Conservation (phyloP, 2,329 filamentous ascomycete genomes). For the Fusarium cicatricum region DNA sequence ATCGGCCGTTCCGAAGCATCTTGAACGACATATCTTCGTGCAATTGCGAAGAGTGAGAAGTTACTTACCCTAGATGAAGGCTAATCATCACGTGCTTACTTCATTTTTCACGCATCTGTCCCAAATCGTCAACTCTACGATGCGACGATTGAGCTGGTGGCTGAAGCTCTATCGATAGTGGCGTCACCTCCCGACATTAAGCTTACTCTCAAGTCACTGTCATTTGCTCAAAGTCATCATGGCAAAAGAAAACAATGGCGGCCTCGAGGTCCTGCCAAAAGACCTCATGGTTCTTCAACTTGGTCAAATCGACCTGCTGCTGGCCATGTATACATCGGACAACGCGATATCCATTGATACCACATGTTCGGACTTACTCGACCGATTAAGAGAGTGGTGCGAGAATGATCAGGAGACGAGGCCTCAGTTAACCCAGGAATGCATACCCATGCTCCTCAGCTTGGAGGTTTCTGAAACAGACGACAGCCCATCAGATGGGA, state of each 20-base stretch:
- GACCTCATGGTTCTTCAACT: conserved; percentile 58
- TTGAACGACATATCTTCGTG: no score
- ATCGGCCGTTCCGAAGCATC: no score
- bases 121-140: no score
- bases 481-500: neutral
- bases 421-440: conserved; percentile 11
- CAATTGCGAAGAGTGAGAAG: no score
- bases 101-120: no score
- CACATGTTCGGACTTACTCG: conserved; percentile 22
- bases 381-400: conserved; percentile 36
- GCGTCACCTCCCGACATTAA: no score
- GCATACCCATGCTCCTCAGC: conserved; percentile 40
- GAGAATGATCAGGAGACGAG: conserved; percentile 15
- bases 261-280: conserved; percentile 43
- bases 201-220: no score
- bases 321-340: conserved; percentile 59
- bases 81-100: no score
- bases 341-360: conserved; percentile 45
- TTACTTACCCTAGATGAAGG: no score
- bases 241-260: neutral
- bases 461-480: conserved; percentile 34
- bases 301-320: conserved; percentile 59
- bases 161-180: no score
- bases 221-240: no score
- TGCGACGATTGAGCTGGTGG: no score